Conservation (phyloP, 2,329 filamentous ascomycete genomes). For the Aspergillus ibericus region DNA sequence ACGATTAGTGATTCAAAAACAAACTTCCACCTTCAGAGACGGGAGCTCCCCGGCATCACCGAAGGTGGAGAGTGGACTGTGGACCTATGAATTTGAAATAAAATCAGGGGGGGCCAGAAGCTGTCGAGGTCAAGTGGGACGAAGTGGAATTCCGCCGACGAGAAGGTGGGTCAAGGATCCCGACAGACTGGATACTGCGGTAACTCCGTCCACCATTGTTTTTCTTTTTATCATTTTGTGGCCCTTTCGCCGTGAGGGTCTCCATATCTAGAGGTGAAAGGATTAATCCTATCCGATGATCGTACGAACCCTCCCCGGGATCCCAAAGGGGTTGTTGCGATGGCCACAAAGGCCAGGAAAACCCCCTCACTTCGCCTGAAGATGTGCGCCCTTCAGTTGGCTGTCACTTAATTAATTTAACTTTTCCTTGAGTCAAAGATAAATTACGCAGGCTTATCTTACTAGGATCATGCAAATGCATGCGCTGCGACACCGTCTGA, state of each 20-base stretch:
- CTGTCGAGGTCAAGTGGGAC: conserved; percentile 14
- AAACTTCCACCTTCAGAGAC: background rate
- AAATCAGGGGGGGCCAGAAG: background rate
- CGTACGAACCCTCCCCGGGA: too few relatives aligned
- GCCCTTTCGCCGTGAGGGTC: background rate
- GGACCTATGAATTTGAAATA: conserved; percentile 3
- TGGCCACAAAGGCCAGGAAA: background rate
- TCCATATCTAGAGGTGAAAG: too few relatives aligned
- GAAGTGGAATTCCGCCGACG: conserved; percentile 17
- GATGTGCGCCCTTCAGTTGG: conserved; percentile 5
- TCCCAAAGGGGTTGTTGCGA: background rate
- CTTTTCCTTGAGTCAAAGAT: conserved; percentile 5
- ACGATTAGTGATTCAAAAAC: background rate
- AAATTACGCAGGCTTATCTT: conserved; percentile 7
- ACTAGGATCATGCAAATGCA: conserved; percentile 7
- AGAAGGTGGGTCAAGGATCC: conserved; percentile 21
- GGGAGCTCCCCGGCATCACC: conserved; percentile 6
- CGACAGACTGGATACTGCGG: conserved; percentile 25
- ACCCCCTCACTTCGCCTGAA: background rate
- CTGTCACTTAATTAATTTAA: conserved; percentile 12
- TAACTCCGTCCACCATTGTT: conserved; percentile 11
- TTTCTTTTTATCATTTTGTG: background rate
- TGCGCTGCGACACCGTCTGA: background rate
- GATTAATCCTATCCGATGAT: too few relatives aligned
- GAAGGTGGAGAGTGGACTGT: conserved; percentile 1